A percentile compares a stretch with the other conserved stretches of the same genome.
Evolutionary conservation across 1,284 basidiomycete genomes (phyloP).

Genomic region (Rhizopogon hawkerae): DNA sequence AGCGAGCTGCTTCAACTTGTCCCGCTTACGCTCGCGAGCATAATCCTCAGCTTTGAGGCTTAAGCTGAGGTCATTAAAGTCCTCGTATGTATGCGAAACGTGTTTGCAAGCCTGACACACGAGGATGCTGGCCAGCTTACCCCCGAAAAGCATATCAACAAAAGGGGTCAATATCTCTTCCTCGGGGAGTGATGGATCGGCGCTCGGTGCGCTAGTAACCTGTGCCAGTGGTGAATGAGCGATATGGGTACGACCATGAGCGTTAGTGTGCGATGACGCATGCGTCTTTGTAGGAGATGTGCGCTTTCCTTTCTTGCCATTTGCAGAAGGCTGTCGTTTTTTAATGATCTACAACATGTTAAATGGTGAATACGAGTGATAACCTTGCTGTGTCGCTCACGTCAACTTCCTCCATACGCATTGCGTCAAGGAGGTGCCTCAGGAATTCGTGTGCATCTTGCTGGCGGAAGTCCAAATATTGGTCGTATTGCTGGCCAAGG

Average conservation of each 20-base stretch:
- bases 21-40: conserved; percentile 54
- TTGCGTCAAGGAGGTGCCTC: conserved; percentile 82
- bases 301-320: conserved; percentile 6
- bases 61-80: conserved; percentile 88
- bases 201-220: background rate
- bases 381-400: conserved; percentile 38
- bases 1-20: conserved; percentile 65
- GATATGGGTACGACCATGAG: conserved; percentile 7
- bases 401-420: conserved; percentile 92
- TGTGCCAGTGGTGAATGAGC: conserved; percentile 2
- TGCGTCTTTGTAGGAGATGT: background rate
- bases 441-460: conserved; percentile 94
- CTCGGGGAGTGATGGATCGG: conserved; percentile 17
- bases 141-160: conserved; percentile 85
- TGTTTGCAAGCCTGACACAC: conserved; percentile 92
- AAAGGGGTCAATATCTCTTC: conserved; percentile 60
- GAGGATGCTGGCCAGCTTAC: conserved; percentile 79
- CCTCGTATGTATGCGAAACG: conserved; percentile 85
- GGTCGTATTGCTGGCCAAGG: conserved; percentile 82
- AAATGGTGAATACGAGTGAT: conserved; percentile 6
- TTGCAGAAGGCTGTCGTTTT: conserved; percentile 50
- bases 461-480: conserved; percentile 86
- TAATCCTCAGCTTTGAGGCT: conserved; percentile 79
- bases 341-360: conserved; percentile 57
- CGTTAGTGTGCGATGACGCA: conserved; percentile 23